These are phyloP conservation scores for Zymoseptoria crescenta DNA, from an alignment of 2,329 filamentous ascomycete genomes.

Conservation along the genomic window DNA sequence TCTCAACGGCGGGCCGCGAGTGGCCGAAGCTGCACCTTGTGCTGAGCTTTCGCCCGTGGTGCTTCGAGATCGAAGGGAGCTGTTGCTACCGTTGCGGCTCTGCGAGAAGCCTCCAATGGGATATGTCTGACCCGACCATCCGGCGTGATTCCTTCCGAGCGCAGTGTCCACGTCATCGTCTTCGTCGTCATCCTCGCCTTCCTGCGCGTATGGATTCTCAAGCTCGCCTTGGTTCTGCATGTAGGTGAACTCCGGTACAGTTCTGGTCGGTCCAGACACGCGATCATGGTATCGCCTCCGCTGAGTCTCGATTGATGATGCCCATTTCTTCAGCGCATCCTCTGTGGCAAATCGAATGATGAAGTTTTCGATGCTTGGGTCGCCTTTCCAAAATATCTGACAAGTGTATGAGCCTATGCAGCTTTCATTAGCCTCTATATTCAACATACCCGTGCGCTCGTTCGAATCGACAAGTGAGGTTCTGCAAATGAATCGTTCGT, in stretches of 20 bases:
- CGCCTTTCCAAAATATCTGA: conserved; percentile 98
- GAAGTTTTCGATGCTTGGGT: conserved; percentile 92
- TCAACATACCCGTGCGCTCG: conserved; percentile 23
- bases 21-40: conserved; percentile 3
- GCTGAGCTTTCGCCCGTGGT: conserved; percentile 15
- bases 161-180: conserved; percentile 36
- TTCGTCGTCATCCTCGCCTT: conserved; percentile 51
- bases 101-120: conserved; percentile 11
- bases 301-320: conserved; percentile 67
- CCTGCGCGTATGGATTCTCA: conserved; percentile 72
- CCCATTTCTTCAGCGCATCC: conserved; percentile 90
- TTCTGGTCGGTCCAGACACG: conserved; percentile 32
- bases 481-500: conserved; percentile 30
- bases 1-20: conserved; percentile 50
- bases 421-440: conserved; percentile 15
- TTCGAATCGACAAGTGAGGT: conserved; percentile 13
- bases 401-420: conserved; percentile 76
- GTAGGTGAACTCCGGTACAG: conserved; percentile 70
- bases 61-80: conserved; percentile 18
- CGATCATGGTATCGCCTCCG: conserved; percentile 47
- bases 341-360: conserved; percentile 89
- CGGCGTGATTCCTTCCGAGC: conserved; percentile 14
- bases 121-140: conserved; percentile 11
- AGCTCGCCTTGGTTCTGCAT: conserved; percentile 61
- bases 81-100: conserved; percentile 17